These are phyloP conservation scores for Tolypocladium tundrense DNA, from an alignment of 2,329 filamentous ascomycete species.

Conservation along the genomic window DNA sequence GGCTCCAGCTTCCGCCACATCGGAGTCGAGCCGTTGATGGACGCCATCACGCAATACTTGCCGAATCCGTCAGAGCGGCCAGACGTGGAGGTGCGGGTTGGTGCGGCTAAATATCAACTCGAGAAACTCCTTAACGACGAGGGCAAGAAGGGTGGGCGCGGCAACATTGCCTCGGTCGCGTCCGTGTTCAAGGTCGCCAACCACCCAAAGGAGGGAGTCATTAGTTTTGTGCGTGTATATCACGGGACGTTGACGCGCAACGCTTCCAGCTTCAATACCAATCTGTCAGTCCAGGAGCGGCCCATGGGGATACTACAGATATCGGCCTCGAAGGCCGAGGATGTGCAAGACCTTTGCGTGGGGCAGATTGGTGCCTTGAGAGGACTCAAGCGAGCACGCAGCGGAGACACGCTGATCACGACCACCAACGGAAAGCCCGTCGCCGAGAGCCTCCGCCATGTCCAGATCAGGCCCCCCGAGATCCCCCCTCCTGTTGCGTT, in stretches of 20 bases:
- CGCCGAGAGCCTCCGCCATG: slow-evolving; percentile 55
- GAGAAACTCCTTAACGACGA: slow-evolving; percentile 26
- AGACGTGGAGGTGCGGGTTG: slow-evolving; percentile 66
- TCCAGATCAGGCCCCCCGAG: slow-evolving; percentile 79
- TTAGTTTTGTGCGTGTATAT: slow-evolving; percentile 90
- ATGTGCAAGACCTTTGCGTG: slow-evolving; percentile 67
- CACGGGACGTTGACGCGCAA: slow-evolving; percentile 70
- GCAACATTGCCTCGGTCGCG: slow-evolving; percentile 36
- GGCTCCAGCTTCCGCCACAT: slow-evolving; percentile 92
- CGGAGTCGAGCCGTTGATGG: slow-evolving; percentile 82
- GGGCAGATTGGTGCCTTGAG: slow-evolving; percentile 93
- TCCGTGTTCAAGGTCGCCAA: slow-evolving; percentile 93
- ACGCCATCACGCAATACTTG: slow-evolving; percentile 79
- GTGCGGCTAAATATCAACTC: slow-evolving; percentile 33
- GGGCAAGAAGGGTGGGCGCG: slow-evolving; percentile 23
- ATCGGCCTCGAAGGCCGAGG: slow-evolving; percentile 78
- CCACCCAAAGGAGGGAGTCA: slow-evolving; percentile 72
- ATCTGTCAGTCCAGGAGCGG: slow-evolving; percentile 66
- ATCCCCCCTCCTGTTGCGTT: slow-evolving; percentile 95
- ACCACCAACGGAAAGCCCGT: slow-evolving; percentile 54
- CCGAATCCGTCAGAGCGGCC: slow-evolving; percentile 74
- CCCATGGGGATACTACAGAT: slow-evolving; percentile 78
- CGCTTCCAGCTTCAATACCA: slow-evolving; percentile 75
- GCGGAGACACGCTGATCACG: slow-evolving; percentile 81
- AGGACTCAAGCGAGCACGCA: slow-evolving; percentile 82